Evolutionary conservation across 306 rosid species (phyloP).

Genomic region (Prunus davidiana): DNA sequence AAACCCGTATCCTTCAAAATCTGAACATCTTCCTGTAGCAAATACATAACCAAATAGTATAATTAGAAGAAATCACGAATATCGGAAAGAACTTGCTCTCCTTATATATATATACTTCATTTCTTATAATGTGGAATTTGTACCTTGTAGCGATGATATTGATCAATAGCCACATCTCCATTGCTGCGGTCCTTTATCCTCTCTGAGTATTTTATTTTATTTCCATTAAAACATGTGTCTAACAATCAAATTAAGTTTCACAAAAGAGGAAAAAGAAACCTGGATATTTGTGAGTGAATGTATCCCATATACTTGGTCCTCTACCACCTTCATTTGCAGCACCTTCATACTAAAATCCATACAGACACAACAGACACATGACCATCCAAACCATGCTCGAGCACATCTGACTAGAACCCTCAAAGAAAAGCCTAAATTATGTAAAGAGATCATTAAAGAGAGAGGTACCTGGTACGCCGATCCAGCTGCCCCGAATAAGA

Average conservation of each 20-base stretch:
- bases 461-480: slow-evolving; percentile 13
- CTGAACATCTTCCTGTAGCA: slow-evolving; percentile 42
- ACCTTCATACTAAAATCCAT: slow-evolving; percentile 50
- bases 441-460: not conserved
- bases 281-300: slow-evolving; percentile 44
- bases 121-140: not conserved
- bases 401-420: no score
- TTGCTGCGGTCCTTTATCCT: slow-evolving; percentile 33
- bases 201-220: slow-evolving; percentile 12
- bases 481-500: slow-evolving; percentile 17
- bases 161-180: slow-evolving; percentile 41
- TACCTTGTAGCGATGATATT: slow-evolving; percentile 47
- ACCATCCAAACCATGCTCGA: no score
- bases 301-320: slow-evolving; percentile 59
- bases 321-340: slow-evolving; percentile 50
- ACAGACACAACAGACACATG: not conserved
- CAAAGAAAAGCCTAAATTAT: not conserved
- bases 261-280: slow-evolving; percentile 1
- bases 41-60: not conserved
- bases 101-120: not conserved
- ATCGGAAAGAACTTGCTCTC: not conserved
- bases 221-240: not conserved
- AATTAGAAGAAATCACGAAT: not conserved
- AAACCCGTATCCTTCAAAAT: slow-evolving; percentile 34
- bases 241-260: no score